Conservation (phyloP, 2,329 filamentous ascomycete genomes). For the Trichoderma brevicompactum region DNA sequence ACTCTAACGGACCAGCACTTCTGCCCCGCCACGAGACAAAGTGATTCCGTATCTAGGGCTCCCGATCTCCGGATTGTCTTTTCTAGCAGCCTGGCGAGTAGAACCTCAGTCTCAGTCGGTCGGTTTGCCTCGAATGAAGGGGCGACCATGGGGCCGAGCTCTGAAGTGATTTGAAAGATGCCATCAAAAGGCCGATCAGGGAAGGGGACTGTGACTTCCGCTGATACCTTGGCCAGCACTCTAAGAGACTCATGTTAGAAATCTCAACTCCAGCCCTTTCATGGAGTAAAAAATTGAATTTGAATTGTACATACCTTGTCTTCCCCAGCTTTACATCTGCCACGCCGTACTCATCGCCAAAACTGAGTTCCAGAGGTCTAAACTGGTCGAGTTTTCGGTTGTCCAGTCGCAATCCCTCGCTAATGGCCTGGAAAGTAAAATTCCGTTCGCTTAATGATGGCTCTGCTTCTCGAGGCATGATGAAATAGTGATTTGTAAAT, state of each 20-base stretch:
- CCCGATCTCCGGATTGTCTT: slow-evolving; percentile 91
- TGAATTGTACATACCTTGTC: slow-evolving; percentile 67
- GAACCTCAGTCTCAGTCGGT: slow-evolving; percentile 80
- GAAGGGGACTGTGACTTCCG: slow-evolving; percentile 84
- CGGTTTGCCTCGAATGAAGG: slow-evolving; percentile 87
- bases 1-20: slow-evolving; percentile 92
- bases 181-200: slow-evolving; percentile 92
- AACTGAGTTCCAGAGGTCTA: slow-evolving; percentile 74
- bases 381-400: slow-evolving; percentile 81
- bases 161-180: slow-evolving; percentile 88
- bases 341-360: slow-evolving; percentile 90
- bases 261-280: not conserved
- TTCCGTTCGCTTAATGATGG: slow-evolving; percentile 86
- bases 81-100: slow-evolving; percentile 87
- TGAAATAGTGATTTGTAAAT: slow-evolving; percentile 36
- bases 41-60: slow-evolving; percentile 91
- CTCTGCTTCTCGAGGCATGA: slow-evolving; percentile 90
- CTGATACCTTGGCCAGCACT: slow-evolving; percentile 81
- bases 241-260: slow-evolving; percentile 49
- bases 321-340: slow-evolving; percentile 87
- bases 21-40: slow-evolving; percentile 87
- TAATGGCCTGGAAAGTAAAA: slow-evolving; percentile 82
- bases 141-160: slow-evolving; percentile 89
- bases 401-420: slow-evolving; percentile 81
- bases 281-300: not conserved